Percentiles rank a stretch among this genome's conserved stretches.
These are phyloP conservation scores for Corynespora cassiicola DNA, from an alignment of 2,329 filamentous ascomycete species.

Conservation along the genomic window DNA sequence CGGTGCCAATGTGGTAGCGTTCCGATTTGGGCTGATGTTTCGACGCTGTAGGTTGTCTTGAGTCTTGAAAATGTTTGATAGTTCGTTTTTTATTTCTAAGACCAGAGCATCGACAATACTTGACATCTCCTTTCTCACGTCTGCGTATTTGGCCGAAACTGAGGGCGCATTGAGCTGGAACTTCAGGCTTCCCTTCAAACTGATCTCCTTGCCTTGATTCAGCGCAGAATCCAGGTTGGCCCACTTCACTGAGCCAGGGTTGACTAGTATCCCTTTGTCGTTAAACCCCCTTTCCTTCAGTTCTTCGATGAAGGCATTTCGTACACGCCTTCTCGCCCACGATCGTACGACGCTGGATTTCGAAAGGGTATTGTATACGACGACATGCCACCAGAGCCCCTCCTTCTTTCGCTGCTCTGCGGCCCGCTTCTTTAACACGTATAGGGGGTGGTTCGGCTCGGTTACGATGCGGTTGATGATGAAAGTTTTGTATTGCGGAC, in stretches of 20 bases:
- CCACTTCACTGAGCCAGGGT: constrained; percentile 4
- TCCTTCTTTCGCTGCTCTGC: constrained; percentile 23
- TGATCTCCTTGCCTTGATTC: constrained; percentile 6
- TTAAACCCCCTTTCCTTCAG: constrained; percentile 34
- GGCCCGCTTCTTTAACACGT: constrained; percentile 24
- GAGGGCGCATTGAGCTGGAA: constrained; percentile 27
- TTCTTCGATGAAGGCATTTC: constrained; percentile 37
- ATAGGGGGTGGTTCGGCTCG: constrained; percentile 34
- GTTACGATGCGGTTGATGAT: constrained; percentile 24
- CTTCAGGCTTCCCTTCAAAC: constrained; percentile 33
- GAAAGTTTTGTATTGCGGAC: constrained; percentile 29
- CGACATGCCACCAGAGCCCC: constrained; percentile 42
- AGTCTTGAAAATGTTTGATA: no score
- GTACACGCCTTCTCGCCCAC: constrained; percentile 38
- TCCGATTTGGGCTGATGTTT: no score
- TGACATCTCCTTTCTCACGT: constrained; percentile 30
- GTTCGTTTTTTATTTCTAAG: no score
- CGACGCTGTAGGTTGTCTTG: no score
- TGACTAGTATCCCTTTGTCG: constrained; percentile 29
- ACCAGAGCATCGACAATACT: no score
- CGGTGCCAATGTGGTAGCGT: no score
- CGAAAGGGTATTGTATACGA: constrained; percentile 24
- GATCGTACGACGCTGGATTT: constrained; percentile 40
- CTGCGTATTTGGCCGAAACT: constrained; percentile 34
- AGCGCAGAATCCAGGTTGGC: constrained; percentile 8